Base-by-base conservation (phyloP, 768 basidiomycete genomes). In the Psilocybe cubensis region DNA sequence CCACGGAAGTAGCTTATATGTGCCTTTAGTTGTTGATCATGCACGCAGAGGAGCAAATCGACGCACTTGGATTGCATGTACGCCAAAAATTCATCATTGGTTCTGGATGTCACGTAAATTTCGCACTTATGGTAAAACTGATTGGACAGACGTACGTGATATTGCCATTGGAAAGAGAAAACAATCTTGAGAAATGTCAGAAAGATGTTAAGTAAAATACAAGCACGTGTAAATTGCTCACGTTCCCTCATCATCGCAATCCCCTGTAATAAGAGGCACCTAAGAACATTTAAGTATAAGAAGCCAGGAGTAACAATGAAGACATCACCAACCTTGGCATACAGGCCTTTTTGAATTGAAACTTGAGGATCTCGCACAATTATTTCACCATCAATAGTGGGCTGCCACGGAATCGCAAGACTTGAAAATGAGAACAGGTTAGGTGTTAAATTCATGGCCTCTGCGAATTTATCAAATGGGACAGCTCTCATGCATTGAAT, bases 231-330 rank as follows among this genome's bases (percentile, higher is more conserved):
- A n/a, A n/a, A n/a, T n/a, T n/a, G 20, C 46, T 14, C 28, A 27
- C 46, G 27, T 48, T 31, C 46, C 46, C 46, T 48, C 46, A n/a
- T 48, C 46, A 18, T 48, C 46, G 28, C 46, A 48, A 48, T 48
- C 46, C 4, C 46, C 46, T 3, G 46, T 48, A 4, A 48, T 20
- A 31, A 48, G 28, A 17, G 46, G 46, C 11, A 48, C 46, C 46
- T 48, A 12, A 17, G 9, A 44, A 44, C 14, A 5, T 21, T 23
- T 18, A 6, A 1, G 23, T 11, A 44, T 44, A 10, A 44, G 8
- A 2, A 2, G 20, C 3, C n/a, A 44, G 5, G 6, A 12, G 9
- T 0, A 18, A 25, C 7, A 24, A n/a, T 24, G 7, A 25, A 20
- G 6, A 14, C 7, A 28, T 5, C 5, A 33, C 46, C 7, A 18